Percentiles rank a stretch among this genome's conserved stretches.
Evolutionary conservation across 306 rosid genomes (phyloP).

Genomic region (Ziziphus jujuba): DNA sequence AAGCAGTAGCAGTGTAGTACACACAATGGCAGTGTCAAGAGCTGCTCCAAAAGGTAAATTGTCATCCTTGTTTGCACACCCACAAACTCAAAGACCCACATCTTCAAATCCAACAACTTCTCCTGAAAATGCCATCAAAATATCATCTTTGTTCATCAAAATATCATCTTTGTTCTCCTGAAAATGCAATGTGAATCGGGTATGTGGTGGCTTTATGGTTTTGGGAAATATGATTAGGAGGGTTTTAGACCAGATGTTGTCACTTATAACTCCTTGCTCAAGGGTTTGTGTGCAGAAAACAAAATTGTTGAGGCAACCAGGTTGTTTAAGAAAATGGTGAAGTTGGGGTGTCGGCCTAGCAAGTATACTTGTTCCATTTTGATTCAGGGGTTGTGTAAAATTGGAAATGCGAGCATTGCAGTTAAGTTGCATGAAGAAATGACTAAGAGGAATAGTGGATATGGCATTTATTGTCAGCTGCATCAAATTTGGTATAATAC

Average conservation of each 20-base stretch:
- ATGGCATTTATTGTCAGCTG: slow-evolving; percentile 31
- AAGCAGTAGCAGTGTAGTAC: too few relatives aligned
- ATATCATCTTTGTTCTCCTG: too few relatives aligned
- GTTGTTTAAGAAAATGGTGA: slow-evolving; percentile 34
- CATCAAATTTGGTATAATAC: slow-evolving; percentile 24
- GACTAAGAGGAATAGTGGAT: slow-evolving; percentile 25
- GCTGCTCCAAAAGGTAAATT: slow-evolving; percentile 8
- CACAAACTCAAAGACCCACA: slow-evolving; percentile 5
- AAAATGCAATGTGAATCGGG: slow-evolving; percentile 25
- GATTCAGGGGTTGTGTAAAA: slow-evolving; percentile 44
- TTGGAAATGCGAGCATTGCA: slow-evolving; percentile 26
- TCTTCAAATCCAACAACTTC: slow-evolving; percentile 12
- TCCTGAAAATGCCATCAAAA: neutral
- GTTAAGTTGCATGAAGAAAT: slow-evolving; percentile 44
- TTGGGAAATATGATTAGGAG: slow-evolving; percentile 32
- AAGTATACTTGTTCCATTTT: slow-evolving; percentile 33
- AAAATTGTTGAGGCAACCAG: slow-evolving; percentile 31
- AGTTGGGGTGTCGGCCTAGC: slow-evolving; percentile 37
- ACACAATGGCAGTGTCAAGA: too few relatives aligned
- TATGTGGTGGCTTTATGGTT: slow-evolving; percentile 26
- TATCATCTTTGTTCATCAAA: slow-evolving; percentile 3
- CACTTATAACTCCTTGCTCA: slow-evolving; percentile 37
- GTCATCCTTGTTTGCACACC: slow-evolving; percentile 19
- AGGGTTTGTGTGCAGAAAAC: slow-evolving; percentile 44
- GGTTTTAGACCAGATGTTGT: slow-evolving; percentile 34